Percentiles rank a stretch among this genome's conserved stretches.
Conservation (phyloP, 768 basidiomycete genomes). For the Rhizopogon vulgaris region DNA sequence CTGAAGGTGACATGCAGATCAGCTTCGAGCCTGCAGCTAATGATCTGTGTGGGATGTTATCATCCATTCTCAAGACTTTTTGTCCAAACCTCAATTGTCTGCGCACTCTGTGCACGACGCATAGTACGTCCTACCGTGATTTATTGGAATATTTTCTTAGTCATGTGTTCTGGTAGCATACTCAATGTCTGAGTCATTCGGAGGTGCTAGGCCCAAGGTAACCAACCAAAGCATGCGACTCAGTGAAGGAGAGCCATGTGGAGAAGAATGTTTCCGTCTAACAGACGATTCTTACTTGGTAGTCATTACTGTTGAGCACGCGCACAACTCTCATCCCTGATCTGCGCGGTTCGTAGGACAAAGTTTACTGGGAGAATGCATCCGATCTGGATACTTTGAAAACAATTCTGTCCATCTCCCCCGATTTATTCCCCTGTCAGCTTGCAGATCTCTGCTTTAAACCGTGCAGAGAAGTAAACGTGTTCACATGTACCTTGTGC, state of each 20-base stretch:
- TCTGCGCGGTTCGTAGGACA: slow-evolving; percentile 9
- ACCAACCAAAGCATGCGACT: slow-evolving; percentile 19
- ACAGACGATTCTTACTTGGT: slow-evolving; percentile 7
- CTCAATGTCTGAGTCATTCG: background rate
- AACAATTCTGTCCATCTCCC: slow-evolving; percentile 35
- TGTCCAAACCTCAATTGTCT: slow-evolving; percentile 45
- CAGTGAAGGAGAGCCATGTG: slow-evolving; percentile 25
- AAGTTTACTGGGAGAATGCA: slow-evolving; percentile 20
- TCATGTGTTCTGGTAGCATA: background rate
- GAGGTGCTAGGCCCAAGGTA: slow-evolving; percentile 11
- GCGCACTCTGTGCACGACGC: slow-evolving; percentile 32
- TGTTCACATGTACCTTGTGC: background rate
- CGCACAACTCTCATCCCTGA: background rate
- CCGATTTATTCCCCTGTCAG: slow-evolving; percentile 45
- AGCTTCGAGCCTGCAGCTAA: slow-evolving; percentile 11
- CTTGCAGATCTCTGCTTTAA: slow-evolving; percentile 42
- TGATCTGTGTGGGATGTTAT: slow-evolving; percentile 28
- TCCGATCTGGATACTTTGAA: slow-evolving; percentile 17
- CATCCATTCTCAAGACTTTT: slow-evolving; percentile 28
- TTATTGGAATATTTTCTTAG: background rate
- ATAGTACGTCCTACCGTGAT: slow-evolving; percentile 19
- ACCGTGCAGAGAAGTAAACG: slow-evolving; percentile 40
- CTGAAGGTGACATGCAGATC: slow-evolving; percentile 1
- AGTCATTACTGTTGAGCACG: background rate
- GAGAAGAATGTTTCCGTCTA: slow-evolving; percentile 24